Evolutionary conservation across 805 yeast genomes (phyloP).

Genomic region (Komagataella ulmi): DNA sequence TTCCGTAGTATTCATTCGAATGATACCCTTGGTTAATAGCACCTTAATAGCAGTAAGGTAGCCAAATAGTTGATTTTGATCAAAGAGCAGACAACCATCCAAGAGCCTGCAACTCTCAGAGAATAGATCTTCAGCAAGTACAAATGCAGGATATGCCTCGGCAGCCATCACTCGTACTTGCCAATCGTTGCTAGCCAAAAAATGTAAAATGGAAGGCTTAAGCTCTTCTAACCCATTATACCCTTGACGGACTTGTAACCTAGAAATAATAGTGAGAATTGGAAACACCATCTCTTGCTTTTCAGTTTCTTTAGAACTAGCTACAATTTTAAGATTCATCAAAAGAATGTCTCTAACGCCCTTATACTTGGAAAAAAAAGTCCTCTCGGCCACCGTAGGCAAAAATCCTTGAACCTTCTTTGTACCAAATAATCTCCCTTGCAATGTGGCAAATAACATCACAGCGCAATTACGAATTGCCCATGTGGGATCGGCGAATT

Average conservation of each 20-base stretch:
- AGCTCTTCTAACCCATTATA: slow-evolving; percentile 41
- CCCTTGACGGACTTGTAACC: slow-evolving; percentile 49
- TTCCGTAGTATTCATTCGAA: not conserved
- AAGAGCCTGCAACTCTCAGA: slow-evolving; percentile 12
- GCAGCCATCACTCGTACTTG: slow-evolving; percentile 85
- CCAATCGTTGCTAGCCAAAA: slow-evolving; percentile 52
- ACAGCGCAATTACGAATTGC: slow-evolving; percentile 84
- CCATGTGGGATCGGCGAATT: slow-evolving; percentile 65
- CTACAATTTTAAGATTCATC: slow-evolving; percentile 19
- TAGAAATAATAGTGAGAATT: slow-evolving; percentile 55
- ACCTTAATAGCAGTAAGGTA: not conserved
- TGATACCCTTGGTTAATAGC: not conserved
- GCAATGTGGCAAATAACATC: slow-evolving; percentile 82
- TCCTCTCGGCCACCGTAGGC: slow-evolving; percentile 35
- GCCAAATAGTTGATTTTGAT: not conserved
- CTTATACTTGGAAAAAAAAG: slow-evolving; percentile 57
- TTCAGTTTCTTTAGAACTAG: slow-evolving; percentile 11
- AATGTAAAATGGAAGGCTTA: slow-evolving; percentile 27
- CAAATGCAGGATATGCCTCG: slow-evolving; percentile 42
- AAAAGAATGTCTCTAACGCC: slow-evolving; percentile 37
- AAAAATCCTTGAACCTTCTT: slow-evolving; percentile 25
- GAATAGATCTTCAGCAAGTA: slow-evolving; percentile 17
- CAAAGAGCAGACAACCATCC: not conserved
- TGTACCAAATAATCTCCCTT: slow-evolving; percentile 67
- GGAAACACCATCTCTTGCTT: slow-evolving; percentile 24